Conservation (phyloP, 2,329 filamentous ascomycete genomes). For the Fusarium euwallaceae region DNA sequence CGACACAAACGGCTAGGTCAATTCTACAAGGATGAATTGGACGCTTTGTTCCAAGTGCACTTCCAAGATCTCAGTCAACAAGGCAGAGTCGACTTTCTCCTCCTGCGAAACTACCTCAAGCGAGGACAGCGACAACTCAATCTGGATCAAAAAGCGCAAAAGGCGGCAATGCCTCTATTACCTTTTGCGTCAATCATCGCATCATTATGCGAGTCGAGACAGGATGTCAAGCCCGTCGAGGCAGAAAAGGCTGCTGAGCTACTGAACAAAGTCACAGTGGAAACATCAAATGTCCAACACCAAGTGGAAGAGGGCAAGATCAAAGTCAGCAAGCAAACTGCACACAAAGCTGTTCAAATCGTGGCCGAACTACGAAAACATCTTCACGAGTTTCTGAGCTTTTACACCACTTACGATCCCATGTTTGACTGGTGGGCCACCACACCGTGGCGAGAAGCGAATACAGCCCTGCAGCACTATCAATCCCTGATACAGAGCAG, state of each 20-base stretch:
- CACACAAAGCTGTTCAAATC: constrained; percentile 61
- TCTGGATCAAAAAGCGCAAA: constrained; percentile 54
- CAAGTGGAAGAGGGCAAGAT: constrained; percentile 52
- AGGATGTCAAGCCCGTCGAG: constrained; percentile 58
- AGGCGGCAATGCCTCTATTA: constrained; percentile 56
- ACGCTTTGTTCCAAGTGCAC: constrained; percentile 39
- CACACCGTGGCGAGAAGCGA: constrained; percentile 58
- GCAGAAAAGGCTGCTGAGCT: constrained; percentile 58
- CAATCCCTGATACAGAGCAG: constrained; percentile 54
- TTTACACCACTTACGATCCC: constrained; percentile 69
- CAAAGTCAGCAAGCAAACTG: constrained; percentile 56
- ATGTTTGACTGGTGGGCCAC: constrained; percentile 69
- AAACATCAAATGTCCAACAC: constrained; percentile 50
- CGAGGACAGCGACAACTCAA: constrained; percentile 54
- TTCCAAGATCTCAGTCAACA: constrained; percentile 55
- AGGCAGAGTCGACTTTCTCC: constrained; percentile 62
- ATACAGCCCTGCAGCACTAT: constrained; percentile 53
- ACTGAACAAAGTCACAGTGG: constrained; percentile 53
- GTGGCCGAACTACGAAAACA: constrained; percentile 56
- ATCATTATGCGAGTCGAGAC: constrained; percentile 61
- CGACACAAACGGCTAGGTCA: constrained; percentile 55
- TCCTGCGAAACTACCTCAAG: constrained; percentile 62
- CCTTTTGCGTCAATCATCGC: constrained; percentile 59
- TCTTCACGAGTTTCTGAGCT: constrained; percentile 62
- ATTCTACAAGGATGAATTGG: constrained; percentile 59